Conservation (phyloP, 345 rosid species). For the Syzygium aqueum region DNA sequence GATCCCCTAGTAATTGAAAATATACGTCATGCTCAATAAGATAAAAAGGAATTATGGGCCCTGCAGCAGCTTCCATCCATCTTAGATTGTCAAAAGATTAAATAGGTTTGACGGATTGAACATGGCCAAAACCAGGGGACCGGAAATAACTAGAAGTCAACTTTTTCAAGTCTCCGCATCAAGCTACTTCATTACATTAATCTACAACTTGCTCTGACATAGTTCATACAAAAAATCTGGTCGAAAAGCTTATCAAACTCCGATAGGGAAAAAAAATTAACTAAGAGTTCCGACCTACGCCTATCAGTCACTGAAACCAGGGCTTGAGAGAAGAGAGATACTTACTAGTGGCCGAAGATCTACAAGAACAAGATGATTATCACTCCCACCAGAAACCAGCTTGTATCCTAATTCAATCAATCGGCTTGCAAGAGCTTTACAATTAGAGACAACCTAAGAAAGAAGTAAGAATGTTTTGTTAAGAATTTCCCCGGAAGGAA, state of each 20-base stretch:
- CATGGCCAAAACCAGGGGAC: not conserved
- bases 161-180: not conserved
- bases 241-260: not conserved
- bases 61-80: not conserved
- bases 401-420: conserved; percentile 69
- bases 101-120: not conserved
- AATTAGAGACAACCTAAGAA: conserved; percentile 66
- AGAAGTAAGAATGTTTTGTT: not conserved
- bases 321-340: not conserved
- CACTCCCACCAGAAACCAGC: conserved; percentile 89
- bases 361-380: conserved; percentile 85
- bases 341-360: conserved; percentile 83
- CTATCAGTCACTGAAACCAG: not conserved
- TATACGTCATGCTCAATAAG: not conserved
- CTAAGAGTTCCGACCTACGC: not conserved
- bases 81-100: not conserved
- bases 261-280: not conserved
- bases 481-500: not conserved
- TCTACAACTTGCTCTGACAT: not conserved
- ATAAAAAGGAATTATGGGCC: not conserved
- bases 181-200: not conserved
- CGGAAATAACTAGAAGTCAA: not conserved
- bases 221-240: not conserved
- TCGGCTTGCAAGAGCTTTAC: conserved; percentile 63
- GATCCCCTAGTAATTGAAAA: conserved; percentile 40